phyloP scores from a whole-genome alignment of 495 filamentous ascomycete genomes.

The Letharia lupina region DNA sequence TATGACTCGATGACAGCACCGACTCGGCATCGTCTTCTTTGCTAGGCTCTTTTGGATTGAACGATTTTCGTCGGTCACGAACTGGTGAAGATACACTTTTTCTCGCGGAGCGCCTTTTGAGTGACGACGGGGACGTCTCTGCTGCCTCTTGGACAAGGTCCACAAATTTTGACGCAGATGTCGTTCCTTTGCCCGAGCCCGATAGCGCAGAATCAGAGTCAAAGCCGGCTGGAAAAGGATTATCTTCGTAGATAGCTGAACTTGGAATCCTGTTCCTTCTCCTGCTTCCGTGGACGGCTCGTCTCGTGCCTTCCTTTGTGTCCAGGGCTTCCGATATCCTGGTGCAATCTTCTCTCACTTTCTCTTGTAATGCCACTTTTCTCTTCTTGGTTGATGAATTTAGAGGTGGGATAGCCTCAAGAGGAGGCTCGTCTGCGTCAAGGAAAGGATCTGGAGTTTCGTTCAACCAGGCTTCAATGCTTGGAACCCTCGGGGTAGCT shows the following conservation, averaged over 20 bases:
- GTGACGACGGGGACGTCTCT: slow-evolving; percentile 18
- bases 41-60: slow-evolving; percentile 23
- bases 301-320: slow-evolving; percentile 22
- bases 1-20: slow-evolving; percentile 23
- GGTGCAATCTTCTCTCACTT: slow-evolving; percentile 21
- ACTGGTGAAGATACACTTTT: slow-evolving; percentile 22
- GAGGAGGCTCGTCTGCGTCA: slow-evolving; percentile 37
- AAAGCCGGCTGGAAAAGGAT: slow-evolving; percentile 24
- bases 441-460: slow-evolving; percentile 65
- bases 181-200: slow-evolving; percentile 13
- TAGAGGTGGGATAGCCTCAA: slow-evolving; percentile 38
- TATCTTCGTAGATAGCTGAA: slow-evolving; percentile 25
- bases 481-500: slow-evolving; percentile 44
- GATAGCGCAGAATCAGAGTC: slow-evolving; percentile 18
- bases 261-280: slow-evolving; percentile 26
- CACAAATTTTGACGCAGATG: slow-evolving; percentile 23
- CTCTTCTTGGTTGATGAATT: slow-evolving; percentile 23
- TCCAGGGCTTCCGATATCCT: slow-evolving; percentile 24
- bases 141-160: slow-evolving; percentile 21
- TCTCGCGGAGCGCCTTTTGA: slow-evolving; percentile 20
- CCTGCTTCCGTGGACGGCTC: slow-evolving; percentile 23
- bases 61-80: slow-evolving; percentile 5
- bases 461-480: slow-evolving; percentile 70
- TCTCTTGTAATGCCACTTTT: slow-evolving; percentile 14
- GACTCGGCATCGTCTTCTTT: slow-evolving; percentile 29